A percentile compares a stretch with the other conserved stretches of the same genome.
Conservation (phyloP, 805 yeast species). For the Spathaspora girioi region DNA sequence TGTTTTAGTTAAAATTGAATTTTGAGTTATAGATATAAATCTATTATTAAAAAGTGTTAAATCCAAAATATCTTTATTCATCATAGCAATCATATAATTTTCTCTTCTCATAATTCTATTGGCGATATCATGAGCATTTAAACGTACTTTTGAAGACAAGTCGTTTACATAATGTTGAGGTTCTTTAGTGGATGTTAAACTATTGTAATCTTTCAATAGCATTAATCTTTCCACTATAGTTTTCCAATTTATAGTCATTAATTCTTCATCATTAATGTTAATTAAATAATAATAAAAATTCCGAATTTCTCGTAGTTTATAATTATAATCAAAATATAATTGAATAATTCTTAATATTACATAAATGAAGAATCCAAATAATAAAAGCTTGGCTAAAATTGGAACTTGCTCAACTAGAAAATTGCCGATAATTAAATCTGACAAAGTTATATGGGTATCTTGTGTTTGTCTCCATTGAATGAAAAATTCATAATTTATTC, state of each 20-base stretch:
- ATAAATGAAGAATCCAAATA: conserved; percentile 59
- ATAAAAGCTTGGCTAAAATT: conserved; percentile 48
- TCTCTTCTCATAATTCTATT: conserved; percentile 95
- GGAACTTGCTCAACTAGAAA: conserved; percentile 47
- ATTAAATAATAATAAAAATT: conserved; percentile 73
- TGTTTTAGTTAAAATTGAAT: conserved; percentile 67
- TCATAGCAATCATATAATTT: conserved; percentile 86
- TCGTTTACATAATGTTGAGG: conserved; percentile 38
- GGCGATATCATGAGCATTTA: conserved; percentile 93
- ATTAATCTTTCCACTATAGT: conserved; percentile 74
- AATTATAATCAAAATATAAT: conserved; percentile 53
- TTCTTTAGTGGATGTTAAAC: conserved; percentile 47
- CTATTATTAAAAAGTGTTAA: conserved; percentile 40
- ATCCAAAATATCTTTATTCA: conserved; percentile 73
- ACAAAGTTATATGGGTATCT: conserved; percentile 22
- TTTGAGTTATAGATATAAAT: conserved; percentile 12
- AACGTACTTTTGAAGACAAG: conserved; percentile 63
- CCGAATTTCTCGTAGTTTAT: conserved; percentile 67
- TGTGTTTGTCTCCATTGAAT: conserved; percentile 20
- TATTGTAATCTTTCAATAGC: conserved; percentile 75
- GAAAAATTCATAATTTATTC: conserved; percentile 59
- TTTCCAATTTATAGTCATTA: conserved; percentile 93
- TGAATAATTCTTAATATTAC: conserved; percentile 51
- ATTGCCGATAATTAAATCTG: conserved; percentile 29
- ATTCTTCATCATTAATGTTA: conserved; percentile 68